Percentiles rank a stretch among this genome's conserved stretches.
phyloP scores from a whole-genome alignment of 2,329 filamentous ascomycete species.

The Fusarium continuum region DNA sequence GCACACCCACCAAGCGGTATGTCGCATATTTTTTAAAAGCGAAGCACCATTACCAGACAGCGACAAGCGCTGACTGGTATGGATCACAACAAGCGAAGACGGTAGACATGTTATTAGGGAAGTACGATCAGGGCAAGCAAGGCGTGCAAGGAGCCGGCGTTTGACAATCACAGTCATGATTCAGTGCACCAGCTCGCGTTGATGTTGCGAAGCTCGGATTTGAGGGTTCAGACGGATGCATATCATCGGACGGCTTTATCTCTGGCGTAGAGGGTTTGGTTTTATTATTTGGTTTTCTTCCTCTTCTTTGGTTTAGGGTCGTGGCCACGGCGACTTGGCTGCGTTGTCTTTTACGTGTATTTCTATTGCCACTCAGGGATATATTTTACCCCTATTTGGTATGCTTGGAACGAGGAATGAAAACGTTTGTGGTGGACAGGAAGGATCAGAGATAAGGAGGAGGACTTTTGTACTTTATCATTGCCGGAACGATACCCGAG shows the following conservation, averaged over 20 bases:
- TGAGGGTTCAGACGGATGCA: slow-evolving; percentile 30
- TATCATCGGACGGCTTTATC: slow-evolving; percentile 41
- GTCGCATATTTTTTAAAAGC: background rate
- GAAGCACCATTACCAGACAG: background rate
- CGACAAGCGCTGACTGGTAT: background rate
- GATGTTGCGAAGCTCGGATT: slow-evolving; percentile 19
- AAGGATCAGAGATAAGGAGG: slow-evolving; percentile 10
- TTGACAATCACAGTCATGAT: slow-evolving; percentile 32
- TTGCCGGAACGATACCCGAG: slow-evolving; percentile 45
- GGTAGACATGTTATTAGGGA: slow-evolving; percentile 6
- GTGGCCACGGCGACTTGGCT: slow-evolving; percentile 4
- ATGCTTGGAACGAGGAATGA: slow-evolving; percentile 16
- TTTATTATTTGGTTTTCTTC: slow-evolving; percentile 6
- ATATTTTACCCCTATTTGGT: slow-evolving; percentile 4
- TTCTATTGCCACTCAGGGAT: slow-evolving; percentile 28
- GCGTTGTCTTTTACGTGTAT: slow-evolving; percentile 30
- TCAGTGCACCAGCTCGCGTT: slow-evolving; percentile 15
- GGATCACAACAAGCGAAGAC: background rate
- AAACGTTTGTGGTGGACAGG: background rate
- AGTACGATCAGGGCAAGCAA: slow-evolving; percentile 25
- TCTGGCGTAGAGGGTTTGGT: slow-evolving; percentile 38
- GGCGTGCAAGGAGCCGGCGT: slow-evolving; percentile 40
- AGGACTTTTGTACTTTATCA: slow-evolving; percentile 42
- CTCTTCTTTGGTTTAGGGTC: background rate
- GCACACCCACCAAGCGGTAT: no score